Base-by-base conservation (phyloP, 495 filamentous ascomycete species). In the Xylaria scruposa region DNA sequence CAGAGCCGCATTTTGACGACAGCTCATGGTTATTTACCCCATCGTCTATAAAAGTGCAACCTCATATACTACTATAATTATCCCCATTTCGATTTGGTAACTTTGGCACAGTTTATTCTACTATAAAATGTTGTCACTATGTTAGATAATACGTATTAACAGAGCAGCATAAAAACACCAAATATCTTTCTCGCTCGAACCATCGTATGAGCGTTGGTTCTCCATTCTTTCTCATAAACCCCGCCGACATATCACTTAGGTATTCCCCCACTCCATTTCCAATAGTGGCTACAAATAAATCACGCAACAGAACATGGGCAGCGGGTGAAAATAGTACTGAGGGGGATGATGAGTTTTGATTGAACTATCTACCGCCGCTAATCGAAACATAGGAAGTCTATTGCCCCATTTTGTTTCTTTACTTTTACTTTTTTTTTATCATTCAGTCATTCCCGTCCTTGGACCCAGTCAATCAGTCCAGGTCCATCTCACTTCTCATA, bases 351-450 rank as follows among this genome's bases (percentile, higher is more conserved):
- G 15, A 62, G n/a, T 62, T 44, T 70, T 46, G 36, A 70, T 64
- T 64, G 56, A 63, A 63, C 68, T 70, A 70, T 70, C 56, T 70
- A 70, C 31, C 46, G 36, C 42, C 58, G 33, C 29, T 40, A 26
- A 62, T 46, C 44, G 68, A 70, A 70, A 70, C 68, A n/a, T 61
- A 40, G 12, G 68, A 70, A 62, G 68, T 70, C 68, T 70, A 62
- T 70, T 42, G 68, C n/a, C 58, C 33, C 59, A 19, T 70, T 9
- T 26, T 64, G 68, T 64, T 64, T 64, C 68, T 5, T 67, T 44
- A 44, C 12, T 68, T 67, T 67, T 51, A 36, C 26, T 63, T 47
- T 70, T 51, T 64, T 70, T 61, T 58, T 62, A 7, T 40, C 56
- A 29, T 70, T 44, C 53, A 47, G 26, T 53, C 68, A 4, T 49